Base-by-base conservation (phyloP, 179 eudicot species). In the Actinidia arguta region DNA sequence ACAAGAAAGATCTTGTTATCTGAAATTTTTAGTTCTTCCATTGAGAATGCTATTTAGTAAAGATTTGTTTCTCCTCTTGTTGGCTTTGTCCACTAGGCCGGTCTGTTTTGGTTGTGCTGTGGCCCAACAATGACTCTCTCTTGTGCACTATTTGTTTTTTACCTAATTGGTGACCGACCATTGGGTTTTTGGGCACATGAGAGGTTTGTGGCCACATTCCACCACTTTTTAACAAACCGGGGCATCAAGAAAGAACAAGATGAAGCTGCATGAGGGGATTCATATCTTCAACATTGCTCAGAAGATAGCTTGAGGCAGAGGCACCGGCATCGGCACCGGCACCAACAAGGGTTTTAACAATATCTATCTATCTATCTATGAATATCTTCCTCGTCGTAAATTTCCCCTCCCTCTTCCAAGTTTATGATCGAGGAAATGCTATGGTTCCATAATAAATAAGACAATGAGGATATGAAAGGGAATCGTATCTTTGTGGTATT, bases 181-280 rank as follows among this genome's bases (percentile, higher is more conserved):
- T 63, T 78, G 50, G 82, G 82, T 51, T 83, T 83, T 48, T 82
- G 51, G 62, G 73, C 85, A 61, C 8, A 54, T 8, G 48, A 64
- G 78, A 55, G 79, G 48, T 79, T 78, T 61, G 61, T 58, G 66
- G 82, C 78, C 68, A 27, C 74, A 56, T 20, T 64, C 52, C 50
- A 18, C 44, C 24, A 68, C 67, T 80, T 70, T 70, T 69, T 69
- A 27, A 44, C 55, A 14, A 80, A 55, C 75, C 46, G 11, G 64
- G 16, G 31, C 16, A 66, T 8, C 64, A 46, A 27, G 42, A 39
- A 39, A 39, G 42, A 39, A 31, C 50, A 56, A 42, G 62, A 69
- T 18, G 25, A 27, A n/a, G 75, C 75, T 69, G 42, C 66, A 79
- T 47, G 27, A 31, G 63, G 66, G 42, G 9, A 31, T n/a, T 52